These are phyloP conservation scores for Piper longum DNA, from an alignment of 164 flowering plant species.

Conservation along the genomic window DNA sequence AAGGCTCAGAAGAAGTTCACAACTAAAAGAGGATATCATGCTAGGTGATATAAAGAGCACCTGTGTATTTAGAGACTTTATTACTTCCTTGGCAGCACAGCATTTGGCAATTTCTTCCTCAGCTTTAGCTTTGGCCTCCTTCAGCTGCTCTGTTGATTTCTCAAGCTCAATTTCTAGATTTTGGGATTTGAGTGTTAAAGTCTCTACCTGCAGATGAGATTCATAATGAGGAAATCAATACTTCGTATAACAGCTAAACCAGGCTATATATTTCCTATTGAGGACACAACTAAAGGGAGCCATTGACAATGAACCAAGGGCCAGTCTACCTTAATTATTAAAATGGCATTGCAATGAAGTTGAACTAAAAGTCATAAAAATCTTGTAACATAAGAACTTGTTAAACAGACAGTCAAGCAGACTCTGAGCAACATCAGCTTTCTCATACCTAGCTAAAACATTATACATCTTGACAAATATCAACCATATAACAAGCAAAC, in stretches of 20 bases:
- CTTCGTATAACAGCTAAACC: neutral
- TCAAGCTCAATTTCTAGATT: constrained; percentile 65
- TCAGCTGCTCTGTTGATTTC: constrained; percentile 42
- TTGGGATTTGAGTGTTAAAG: constrained; percentile 46
- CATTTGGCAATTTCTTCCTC: constrained; percentile 69
- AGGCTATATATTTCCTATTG: neutral
- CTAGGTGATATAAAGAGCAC: constrained; percentile 12
- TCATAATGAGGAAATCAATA: neutral
- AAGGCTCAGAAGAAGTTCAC: too few species aligned
- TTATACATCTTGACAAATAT: neutral
- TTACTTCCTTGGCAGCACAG: constrained; percentile 76
- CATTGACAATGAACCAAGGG: neutral
- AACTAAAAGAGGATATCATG: neutral
- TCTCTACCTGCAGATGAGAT: constrained; percentile 38
- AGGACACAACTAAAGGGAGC: neutral
- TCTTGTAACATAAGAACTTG: too few species aligned
- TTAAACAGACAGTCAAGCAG: too few species aligned
- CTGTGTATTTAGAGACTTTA: constrained; percentile 69
- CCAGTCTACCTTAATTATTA: too few species aligned
- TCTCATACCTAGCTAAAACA: too few species aligned
- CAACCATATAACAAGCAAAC: neutral
- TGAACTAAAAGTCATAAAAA: too few species aligned
- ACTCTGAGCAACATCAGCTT: too few species aligned
- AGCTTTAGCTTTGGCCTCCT: constrained; percentile 45
- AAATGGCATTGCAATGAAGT: too few species aligned